phyloP scores from a whole-genome alignment of 371 early-diverging fungal genomes.

The Mucor plumbeus region DNA sequence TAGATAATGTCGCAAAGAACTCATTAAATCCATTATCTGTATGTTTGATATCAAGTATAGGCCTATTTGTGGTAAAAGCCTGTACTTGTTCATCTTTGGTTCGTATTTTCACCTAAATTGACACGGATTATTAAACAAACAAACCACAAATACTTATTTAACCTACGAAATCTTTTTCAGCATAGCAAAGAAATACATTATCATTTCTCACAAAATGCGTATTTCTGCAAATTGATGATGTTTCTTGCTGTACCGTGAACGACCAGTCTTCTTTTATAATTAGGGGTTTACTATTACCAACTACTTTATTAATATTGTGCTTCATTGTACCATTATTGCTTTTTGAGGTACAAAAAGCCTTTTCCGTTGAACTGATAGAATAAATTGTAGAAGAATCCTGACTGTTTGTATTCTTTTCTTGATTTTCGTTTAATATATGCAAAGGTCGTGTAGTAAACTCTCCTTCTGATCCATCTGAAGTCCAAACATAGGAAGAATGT shows the following conservation, averaged over 20 bases:
- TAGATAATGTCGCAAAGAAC: background rate
- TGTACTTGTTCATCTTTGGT: slow-evolving; percentile 4
- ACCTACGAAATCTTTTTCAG: slow-evolving; percentile 17
- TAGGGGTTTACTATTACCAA: background rate
- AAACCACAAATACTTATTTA: too few species aligned
- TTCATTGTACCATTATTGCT: slow-evolving; percentile 4
- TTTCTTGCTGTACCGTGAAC: background rate
- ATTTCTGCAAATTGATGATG: slow-evolving; percentile 1
- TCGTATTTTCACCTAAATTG: slow-evolving; percentile 3
- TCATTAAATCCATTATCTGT: background rate
- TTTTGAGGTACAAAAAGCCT: slow-evolving; percentile 2
- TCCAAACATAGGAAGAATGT: slow-evolving; percentile 15
- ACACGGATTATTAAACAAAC: background rate
- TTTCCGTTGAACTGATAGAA: background rate
- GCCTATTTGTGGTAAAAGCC: background rate
- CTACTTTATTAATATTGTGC: background rate
- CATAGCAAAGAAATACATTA: slow-evolving; percentile 11
- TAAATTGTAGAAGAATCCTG: background rate
- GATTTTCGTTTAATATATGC: background rate
- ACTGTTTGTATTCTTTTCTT: background rate
- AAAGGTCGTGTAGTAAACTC: background rate
- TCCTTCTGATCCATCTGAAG: background rate
- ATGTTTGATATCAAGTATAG: slow-evolving; percentile 9
- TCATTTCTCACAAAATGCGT: slow-evolving; percentile 15
- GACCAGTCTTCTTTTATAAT: background rate